Percentiles rank a stretch among this genome's conserved stretches.
Evolutionary conservation across 2,329 filamentous ascomycete species (phyloP).

Genomic region (Dactylellina parvicollis): DNA sequence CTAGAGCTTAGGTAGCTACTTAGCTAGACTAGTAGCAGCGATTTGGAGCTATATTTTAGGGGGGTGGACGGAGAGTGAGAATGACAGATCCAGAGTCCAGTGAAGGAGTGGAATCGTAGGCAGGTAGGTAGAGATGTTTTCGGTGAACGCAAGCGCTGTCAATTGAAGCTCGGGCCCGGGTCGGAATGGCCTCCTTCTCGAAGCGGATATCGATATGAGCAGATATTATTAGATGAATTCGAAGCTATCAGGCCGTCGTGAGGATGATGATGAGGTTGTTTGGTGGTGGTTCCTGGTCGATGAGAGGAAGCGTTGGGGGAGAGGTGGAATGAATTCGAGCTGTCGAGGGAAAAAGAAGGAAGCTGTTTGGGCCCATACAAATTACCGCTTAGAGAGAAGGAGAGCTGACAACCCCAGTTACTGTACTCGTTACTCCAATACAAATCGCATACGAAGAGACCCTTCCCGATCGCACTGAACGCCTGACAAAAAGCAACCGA

Average conservation of each 20-base stretch:
- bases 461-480: constrained; percentile 35
- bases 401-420: constrained; percentile 4
- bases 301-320: neutral
- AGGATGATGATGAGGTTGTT: constrained; percentile 16
- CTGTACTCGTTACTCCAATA: constrained; percentile 9
- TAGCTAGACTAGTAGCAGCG: constrained; percentile 22
- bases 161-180: constrained; percentile 37
- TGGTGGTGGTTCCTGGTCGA: constrained; percentile 2
- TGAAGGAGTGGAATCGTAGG: constrained; percentile 48
- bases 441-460: constrained; percentile 7
- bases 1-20: no score
- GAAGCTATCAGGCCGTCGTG: neutral
- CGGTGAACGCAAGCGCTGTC: constrained; percentile 25
- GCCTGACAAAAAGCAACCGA: constrained; percentile 36
- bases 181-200: constrained; percentile 37
- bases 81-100: constrained; percentile 43
- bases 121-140: neutral
- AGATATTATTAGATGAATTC: neutral
- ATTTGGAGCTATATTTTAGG: constrained; percentile 21
- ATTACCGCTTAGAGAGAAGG: constrained; percentile 45
- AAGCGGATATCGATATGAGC: constrained; percentile 13
- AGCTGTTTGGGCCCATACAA: constrained; percentile 46
- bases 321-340: constrained; percentile 5
- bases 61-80: neutral
- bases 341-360: constrained; percentile 14